Base-by-base conservation (phyloP, 2,329 filamentous ascomycete species). In the Diaporthe amygdali region DNA sequence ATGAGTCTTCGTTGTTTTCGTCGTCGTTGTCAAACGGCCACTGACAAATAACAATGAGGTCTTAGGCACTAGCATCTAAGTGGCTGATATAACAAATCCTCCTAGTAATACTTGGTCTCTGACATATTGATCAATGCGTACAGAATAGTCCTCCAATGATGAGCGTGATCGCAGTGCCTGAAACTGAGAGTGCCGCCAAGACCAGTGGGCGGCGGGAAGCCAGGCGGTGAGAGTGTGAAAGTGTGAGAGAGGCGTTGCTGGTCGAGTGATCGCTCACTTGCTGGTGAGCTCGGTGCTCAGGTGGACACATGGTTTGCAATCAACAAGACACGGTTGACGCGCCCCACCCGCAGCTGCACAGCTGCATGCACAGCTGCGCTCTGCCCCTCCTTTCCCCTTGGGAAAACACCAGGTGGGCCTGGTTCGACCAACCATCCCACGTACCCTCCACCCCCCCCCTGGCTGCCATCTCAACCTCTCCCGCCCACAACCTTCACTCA, bases 341-440 rank as follows among this genome's bases (percentile, higher is more conserved):
- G 66, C 66, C 66, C 66, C 66, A 68, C 51, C n/a, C 41, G 37
- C 41, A 64, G 54, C 54, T 41, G n/a, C n/a, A n/a, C n/a, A n/a
- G n/a, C n/a, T n/a, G n/a, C n/a, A 7, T 25, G 41, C 39, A 52
- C 14, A 51, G 46, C 46, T 66, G 46, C 61, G 34, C 1, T 15
- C 9, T 47, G 59, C 59, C 59, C 59, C 52, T 47, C 47, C 51
- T 68, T 68, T 56, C 51, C 51, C 64, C 39, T 46, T 68, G 44
- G 7, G 52, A 55, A 47, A 56, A 68, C 66, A 67, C 64, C 25
- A 8, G 51, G 39, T 44, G 64, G 51, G 15, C 34, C 61, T 51
- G 15, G 15, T 47, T 64, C 59, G 52, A 47, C 46, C 44, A 56
- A 68, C 46, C 41, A n/a, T 32, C 41, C 41, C 64, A 41, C 20